A percentile compares a stretch with the other conserved stretches of the same genome.
phyloP scores from a whole-genome alignment of 176 grass and related monocot species.

The Canna indica region DNA sequence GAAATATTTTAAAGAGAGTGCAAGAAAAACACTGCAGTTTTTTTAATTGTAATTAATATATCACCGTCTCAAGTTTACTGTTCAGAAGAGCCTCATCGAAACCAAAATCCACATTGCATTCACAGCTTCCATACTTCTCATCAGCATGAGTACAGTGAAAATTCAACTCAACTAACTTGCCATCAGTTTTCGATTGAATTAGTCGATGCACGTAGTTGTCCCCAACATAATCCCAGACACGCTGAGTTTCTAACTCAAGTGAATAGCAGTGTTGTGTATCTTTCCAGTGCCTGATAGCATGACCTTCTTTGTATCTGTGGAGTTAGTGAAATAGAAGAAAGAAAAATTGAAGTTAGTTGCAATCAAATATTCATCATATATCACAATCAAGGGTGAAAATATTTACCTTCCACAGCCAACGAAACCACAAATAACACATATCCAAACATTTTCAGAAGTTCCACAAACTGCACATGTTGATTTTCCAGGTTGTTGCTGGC shows the following conservation, averaged over 20 bases:
- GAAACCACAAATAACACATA: conserved; percentile 92
- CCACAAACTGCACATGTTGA: conserved; percentile 85
- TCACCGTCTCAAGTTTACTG: conserved; percentile 96
- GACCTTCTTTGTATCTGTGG: conserved; percentile 70
- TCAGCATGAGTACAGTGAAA: conserved; percentile 39
- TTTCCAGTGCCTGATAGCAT: conserved; percentile 82
- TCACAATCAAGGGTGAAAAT: conserved; percentile 2
- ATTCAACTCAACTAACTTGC: conserved; percentile 78
- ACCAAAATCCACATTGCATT: conserved; percentile 45
- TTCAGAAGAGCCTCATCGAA: conserved; percentile 69
- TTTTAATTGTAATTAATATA: conserved; percentile 27
- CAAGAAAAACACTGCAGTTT: not conserved
- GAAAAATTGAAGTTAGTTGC: not conserved
- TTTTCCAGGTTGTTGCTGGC: conserved; percentile 85
- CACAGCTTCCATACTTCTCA: conserved; percentile 27
- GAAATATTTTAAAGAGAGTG: not conserved
- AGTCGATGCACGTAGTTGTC: conserved; percentile 92
- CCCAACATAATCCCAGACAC: conserved; percentile 97
- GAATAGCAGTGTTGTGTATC: conserved; percentile 94
- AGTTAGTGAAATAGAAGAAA: conserved; percentile 11
- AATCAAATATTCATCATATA: not conserved
- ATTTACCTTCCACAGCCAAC: conserved; percentile 92
- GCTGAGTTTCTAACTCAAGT: conserved; percentile 92
- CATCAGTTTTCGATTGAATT: conserved; percentile 97
- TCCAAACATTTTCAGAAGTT: conserved; percentile 83